These are phyloP conservation scores for Colletotrichum horii DNA, from an alignment of 2,329 filamentous ascomycete genomes.

Conservation along the genomic window DNA sequence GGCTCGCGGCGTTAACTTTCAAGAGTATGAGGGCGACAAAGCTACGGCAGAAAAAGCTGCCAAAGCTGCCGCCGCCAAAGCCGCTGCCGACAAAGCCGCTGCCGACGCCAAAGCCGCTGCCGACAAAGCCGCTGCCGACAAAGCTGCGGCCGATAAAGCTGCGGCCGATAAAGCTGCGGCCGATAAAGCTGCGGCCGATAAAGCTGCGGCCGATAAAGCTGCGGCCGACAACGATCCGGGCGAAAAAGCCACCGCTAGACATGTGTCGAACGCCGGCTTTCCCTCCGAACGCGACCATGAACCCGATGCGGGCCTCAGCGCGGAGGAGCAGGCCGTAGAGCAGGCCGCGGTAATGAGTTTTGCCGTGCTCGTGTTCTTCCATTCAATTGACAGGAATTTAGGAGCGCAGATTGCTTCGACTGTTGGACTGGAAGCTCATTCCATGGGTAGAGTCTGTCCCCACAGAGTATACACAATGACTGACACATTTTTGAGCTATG, in stretches of 20 bases:
- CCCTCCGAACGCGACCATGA: neutral
- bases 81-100: neutral
- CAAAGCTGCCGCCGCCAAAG: neutral
- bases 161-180: too few relatives aligned
- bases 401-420: neutral
- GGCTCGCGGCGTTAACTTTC: neutral
- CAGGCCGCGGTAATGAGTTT: neutral
- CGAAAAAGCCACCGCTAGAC: neutral
- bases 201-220: neutral
- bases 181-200: too few relatives aligned
- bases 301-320: accelerated
- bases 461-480: neutral
- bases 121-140: too few relatives aligned
- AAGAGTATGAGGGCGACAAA: neutral
- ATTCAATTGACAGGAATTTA: neutral
- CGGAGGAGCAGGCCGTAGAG: neutral
- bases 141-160: too few relatives aligned
- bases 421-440: neutral
- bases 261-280: neutral
- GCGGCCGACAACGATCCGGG: neutral
- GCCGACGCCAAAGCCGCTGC: too few relatives aligned
- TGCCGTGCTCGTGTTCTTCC: too few relatives aligned
- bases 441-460: neutral
- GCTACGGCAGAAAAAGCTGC: neutral
- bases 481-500: neutral